Evolutionary conservation across 2,329 filamentous ascomycete genomes (phyloP).

Genomic region (Trichoderma pleuroti): DNA sequence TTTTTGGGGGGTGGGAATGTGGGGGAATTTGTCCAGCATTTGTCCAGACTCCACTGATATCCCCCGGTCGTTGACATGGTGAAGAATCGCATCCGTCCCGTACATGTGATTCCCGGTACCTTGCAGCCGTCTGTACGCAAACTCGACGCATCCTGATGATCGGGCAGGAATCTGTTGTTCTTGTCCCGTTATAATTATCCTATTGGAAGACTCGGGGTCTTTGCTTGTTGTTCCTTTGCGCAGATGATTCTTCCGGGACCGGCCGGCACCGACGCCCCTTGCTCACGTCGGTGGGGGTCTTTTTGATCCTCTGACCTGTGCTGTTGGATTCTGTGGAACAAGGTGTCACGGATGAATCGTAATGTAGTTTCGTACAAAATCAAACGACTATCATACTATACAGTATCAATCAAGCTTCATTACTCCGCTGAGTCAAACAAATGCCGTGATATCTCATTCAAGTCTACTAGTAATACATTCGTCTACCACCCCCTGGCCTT

Average conservation of each 20-base stretch:
- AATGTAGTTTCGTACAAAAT: background rate
- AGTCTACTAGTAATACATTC: background rate
- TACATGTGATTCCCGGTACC: background rate
- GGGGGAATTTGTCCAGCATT: background rate
- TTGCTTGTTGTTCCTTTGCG: background rate
- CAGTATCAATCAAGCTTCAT: background rate
- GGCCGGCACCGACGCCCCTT: background rate
- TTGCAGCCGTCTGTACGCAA: background rate
- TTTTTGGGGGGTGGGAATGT: background rate
- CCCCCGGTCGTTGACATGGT: background rate
- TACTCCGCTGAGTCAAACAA: background rate
- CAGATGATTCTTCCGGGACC: background rate
- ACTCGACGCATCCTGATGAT: background rate
- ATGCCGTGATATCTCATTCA: background rate
- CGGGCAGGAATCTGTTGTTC: background rate
- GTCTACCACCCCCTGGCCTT: conserved; percentile 28
- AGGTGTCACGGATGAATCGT: background rate
- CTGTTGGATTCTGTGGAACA: background rate
- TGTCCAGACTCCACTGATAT: conserved; percentile 3
- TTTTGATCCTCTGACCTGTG: background rate
- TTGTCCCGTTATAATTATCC: background rate
- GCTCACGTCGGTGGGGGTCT: conserved; percentile 11
- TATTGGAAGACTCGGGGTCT: background rate
- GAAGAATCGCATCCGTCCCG: background rate
- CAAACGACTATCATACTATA: background rate